Percentiles rank a stretch among this genome's conserved stretches.
Evolutionary conservation across 495 filamentous ascomycete species (phyloP).

Genomic region (Aspergillus coremiiformis): DNA sequence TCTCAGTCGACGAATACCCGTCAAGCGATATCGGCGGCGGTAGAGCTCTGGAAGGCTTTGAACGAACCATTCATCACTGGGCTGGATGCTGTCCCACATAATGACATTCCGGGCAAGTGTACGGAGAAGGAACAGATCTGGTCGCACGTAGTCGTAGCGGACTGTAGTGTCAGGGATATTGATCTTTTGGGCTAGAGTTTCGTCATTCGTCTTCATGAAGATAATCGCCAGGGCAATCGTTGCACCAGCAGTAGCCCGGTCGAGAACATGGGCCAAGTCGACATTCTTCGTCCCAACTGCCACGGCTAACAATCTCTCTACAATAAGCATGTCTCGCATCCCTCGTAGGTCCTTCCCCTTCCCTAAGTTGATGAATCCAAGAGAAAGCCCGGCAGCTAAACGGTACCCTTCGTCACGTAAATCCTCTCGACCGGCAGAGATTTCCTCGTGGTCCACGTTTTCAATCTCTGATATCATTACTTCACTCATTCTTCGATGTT

Average conservation of each 20-base stretch:
- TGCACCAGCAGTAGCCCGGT: conserved; percentile 84
- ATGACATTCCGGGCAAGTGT: conserved; percentile 90
- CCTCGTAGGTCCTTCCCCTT: conserved; percentile 83
- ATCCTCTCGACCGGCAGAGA: conserved; percentile 51
- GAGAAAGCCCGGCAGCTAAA: conserved; percentile 84
- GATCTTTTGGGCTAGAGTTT: conserved; percentile 81
- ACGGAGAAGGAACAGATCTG: conserved; percentile 84
- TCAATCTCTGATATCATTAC: conserved; percentile 98
- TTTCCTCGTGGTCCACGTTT: conserved; percentile 67
- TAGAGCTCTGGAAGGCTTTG: conserved; percentile 64
- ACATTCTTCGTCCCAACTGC: conserved; percentile 84
- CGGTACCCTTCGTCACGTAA: conserved; percentile 91
- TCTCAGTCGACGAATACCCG: conserved; percentile 45
- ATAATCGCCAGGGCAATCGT: conserved; percentile 87
- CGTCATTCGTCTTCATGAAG: conserved; percentile 94
- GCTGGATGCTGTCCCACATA: conserved; percentile 78
- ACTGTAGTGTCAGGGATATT: conserved; percentile 83
- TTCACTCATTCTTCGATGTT: conserved; percentile 97
- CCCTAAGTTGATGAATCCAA: conserved; percentile 91
- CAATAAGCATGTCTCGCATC: conserved; percentile 87
- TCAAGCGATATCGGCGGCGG: conserved; percentile 46
- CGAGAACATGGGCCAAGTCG: conserved; percentile 80
- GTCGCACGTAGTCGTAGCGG: conserved; percentile 90
- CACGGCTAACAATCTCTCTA: conserved; percentile 76
- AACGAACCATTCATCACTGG: conserved; percentile 65